Percentiles rank a stretch among this genome's conserved stretches.
phyloP scores from a whole-genome alignment of 495 filamentous ascomycete species.

The Xylaria acuta region DNA sequence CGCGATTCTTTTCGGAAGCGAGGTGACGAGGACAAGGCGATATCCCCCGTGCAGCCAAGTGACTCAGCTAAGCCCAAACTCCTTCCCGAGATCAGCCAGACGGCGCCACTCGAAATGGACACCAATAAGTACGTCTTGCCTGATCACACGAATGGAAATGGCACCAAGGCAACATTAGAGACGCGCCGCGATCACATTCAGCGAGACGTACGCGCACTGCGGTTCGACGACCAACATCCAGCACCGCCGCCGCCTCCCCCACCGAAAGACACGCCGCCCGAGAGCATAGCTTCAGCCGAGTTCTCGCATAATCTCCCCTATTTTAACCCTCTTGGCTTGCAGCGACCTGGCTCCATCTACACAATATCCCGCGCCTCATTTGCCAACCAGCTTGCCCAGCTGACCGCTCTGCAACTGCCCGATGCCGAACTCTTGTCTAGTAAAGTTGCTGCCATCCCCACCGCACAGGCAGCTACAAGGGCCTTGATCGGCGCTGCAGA shows the following conservation, averaged over 20 bases:
- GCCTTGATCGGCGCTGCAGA: slow-evolving; percentile 82
- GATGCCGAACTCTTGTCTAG: slow-evolving; percentile 79
- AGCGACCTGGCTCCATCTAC: slow-evolving; percentile 78
- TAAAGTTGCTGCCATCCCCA: slow-evolving; percentile 82
- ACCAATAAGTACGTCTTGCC: slow-evolving; percentile 69
- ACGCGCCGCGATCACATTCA: slow-evolving; percentile 60
- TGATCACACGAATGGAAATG: slow-evolving; percentile 65
- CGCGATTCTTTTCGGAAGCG: slow-evolving; percentile 39
- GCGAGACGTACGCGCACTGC: slow-evolving; percentile 45
- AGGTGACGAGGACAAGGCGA: slow-evolving; percentile 32
- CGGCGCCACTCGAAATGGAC: slow-evolving; percentile 60
- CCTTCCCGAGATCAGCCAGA: slow-evolving; percentile 51
- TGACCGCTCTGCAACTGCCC: slow-evolving; percentile 84
- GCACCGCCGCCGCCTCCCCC: slow-evolving; percentile 49
- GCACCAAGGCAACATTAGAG: slow-evolving; percentile 62
- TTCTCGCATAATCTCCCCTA: slow-evolving; percentile 51
- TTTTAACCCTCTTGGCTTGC: slow-evolving; percentile 61
- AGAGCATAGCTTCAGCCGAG: slow-evolving; percentile 40
- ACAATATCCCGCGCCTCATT: slow-evolving; percentile 90
- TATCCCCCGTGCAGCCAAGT: slow-evolving; percentile 33
- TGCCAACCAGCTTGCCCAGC: slow-evolving; percentile 81
- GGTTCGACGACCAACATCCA: slow-evolving; percentile 43
- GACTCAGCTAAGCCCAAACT: slow-evolving; percentile 42
- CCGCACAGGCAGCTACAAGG: slow-evolving; percentile 75
- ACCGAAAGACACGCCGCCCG: slow-evolving; percentile 57